Evolutionary conservation across 768 basidiomycete genomes (phyloP), one percentile per base, ranked within the genome.

Genomic region (Serendipita indica): DNA sequence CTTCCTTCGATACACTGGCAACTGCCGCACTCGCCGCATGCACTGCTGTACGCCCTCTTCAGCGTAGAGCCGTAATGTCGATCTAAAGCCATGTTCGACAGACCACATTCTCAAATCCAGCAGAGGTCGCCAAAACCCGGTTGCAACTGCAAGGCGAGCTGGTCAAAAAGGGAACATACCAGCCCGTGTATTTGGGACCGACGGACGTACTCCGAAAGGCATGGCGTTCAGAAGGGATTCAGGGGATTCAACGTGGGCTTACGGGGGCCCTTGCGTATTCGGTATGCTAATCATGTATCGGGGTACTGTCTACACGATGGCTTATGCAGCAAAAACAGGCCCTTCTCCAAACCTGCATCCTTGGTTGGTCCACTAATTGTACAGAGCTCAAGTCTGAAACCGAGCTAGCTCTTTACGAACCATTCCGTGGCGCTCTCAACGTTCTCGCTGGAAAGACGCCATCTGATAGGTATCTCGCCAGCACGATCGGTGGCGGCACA

Each of bases 61-160:
- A 30, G 22, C 13, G 46, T 14, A 37, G n/a, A n/a, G n/a, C n/a
- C n/a, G 10, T 33, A 58, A 34, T 3, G 37, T 60, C 34, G 52
- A 28, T 54, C n/a, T 27, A 60, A 58, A 58, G 59, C 45, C 25
- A 60, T 61, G 41, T 62, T 63, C 60, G 60, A 25, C 64, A 89
- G 86, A 84, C 88, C 49, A 86, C 86, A 6, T 71, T 88, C 58
- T 37, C 57, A 33, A 62, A 62, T 58, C 63, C 61, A 39, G 62
- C 62, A 43, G 69, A 70, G 65, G 89, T 92, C 20, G 86, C 88
- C 43, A 98, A 98, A 72, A 98, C 96, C 37, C 84, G 94, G 58
- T 72, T 99, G 56, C 96, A 99, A 69, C 78, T 99, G 27, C 92
- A 98, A 67, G 96, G 94, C 25, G 96, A 98, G 69, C 79, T 99